Base-by-base conservation (phyloP, 1,284 basidiomycete genomes). In the Leccinum subrobustum region DNA sequence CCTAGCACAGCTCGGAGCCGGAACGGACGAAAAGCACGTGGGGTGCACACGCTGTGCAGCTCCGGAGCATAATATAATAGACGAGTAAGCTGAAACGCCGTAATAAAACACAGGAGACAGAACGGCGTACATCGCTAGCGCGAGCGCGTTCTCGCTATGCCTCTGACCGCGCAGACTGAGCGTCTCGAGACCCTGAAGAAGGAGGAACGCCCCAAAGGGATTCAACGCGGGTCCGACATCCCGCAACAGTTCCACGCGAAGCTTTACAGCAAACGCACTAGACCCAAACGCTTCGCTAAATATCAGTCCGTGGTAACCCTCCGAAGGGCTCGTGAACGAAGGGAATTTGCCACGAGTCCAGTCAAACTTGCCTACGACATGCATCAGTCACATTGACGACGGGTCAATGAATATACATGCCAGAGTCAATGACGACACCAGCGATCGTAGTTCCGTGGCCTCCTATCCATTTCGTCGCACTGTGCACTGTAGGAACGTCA, bases 381-480 rank as follows among this genome's bases (percentile, higher is more conserved):
- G 83, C 0, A 52, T 52, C 5, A 16, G 8, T 18, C n/a, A 52
- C 5, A 9, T 18, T 29, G 6, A 18, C 3, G 6, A 16, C 9
- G 4, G 29, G 73, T 94, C 93, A 59, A 95, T 56, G 23, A 55
- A 94, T 93, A 58, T 95, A 59, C 23, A 58, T 63, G 81, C 84
- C 93, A 25, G 85, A 83, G 73, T 94, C 93, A 58, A 95, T 73
- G 63, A 96, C 80, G 20, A 95, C 87, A 61, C 94, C 94, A 5
- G 82, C 93, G 56, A 96, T 93, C 27, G 92, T 93, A 2, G 89
- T 95, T 60, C 93, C 93, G 72, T 94, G 93, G 0, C 93, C 92
- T 31, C 92, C 90, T 56, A 95, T 93, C 93, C 93, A 95, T 73
- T 96, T 95, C 3, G 93, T 95, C 0, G 92, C 92, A 61, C 88